These are phyloP conservation scores for Erigeron philadelphicus DNA, from an alignment of 140 eudicot species.

Conservation along the genomic window DNA sequence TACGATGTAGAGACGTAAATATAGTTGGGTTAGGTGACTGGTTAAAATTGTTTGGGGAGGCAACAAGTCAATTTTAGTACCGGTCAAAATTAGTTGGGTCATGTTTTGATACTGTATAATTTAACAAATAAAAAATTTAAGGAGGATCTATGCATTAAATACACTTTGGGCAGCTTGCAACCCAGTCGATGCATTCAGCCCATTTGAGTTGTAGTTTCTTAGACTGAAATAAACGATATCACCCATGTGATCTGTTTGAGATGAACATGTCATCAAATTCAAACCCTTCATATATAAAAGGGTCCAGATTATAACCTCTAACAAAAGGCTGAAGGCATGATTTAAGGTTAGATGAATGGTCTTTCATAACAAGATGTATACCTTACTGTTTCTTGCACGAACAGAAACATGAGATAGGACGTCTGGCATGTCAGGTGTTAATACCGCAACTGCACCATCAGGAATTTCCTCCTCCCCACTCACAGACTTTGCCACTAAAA, in stretches of 20 bases:
- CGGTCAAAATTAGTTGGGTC: neutral
- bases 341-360: neutral
- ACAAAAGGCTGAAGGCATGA: neutral
- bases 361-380: constrained; percentile 15
- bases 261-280: neutral
- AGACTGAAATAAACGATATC: neutral
- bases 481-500: constrained; percentile 88
- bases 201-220: neutral
- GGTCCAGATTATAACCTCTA: neutral
- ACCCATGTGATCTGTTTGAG: neutral
- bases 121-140: neutral
- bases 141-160: neutral
- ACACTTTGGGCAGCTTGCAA: neutral
- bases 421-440: constrained; percentile 99
- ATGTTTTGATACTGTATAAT: neutral
- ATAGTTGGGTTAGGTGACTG: neutral
- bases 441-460: constrained; percentile 87
- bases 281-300: neutral
- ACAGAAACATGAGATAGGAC: constrained; percentile 98
- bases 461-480: constrained; percentile 99
- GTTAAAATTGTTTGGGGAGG: neutral
- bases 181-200: neutral
- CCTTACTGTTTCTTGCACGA: constrained; percentile 98
- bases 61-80: neutral
- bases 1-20: neutral